Base-by-base conservation (phyloP, 106 monocot species). In the Phalaenopsis equestris region DNA sequence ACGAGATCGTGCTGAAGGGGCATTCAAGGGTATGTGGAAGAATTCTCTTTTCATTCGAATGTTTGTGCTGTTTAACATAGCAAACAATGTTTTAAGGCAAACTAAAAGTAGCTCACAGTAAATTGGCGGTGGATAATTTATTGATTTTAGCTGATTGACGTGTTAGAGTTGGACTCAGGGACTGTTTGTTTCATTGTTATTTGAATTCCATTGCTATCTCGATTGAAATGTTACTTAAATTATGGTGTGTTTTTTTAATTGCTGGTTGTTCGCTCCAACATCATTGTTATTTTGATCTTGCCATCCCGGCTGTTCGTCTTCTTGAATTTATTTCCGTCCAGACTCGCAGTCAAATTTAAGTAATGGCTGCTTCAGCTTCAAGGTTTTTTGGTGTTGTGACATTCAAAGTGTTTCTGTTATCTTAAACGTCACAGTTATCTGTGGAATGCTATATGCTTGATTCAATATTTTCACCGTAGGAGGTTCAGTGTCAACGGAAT, bases 1-100 rank as follows among this genome's bases (percentile, higher is more conserved):
- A 95, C 61, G 92, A 94, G 79, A 86, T 94, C 17, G 90, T 88
- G 11, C 88, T 95, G 56, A 82, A 79, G 78, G 94, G 94, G 42
- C 94, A 95, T 79, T 82, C 92, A 3, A 95, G 88, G 94, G 94
- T 90, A 83, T 14, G 45, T 52, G 75, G 30, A 17, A 41, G 21
- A 55, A 24, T 47, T 19, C 42, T 30, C 41, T 42, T 16, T 68
- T 12, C 38, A 37, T 5, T 68, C 8, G 61, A 61, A 68, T 68
- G 3, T 4, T 3, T 37, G 0, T 37, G 1, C 10, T 68, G 36
- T 19, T 68, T 68, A 68, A 37, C n/a, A 2, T 68, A 37, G 0
- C 68, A 37, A 68, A 37, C 68, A 68, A 19, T 68, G 68, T 5
- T 68, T 37, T 8, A 38, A 9, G 36, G 37, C 2, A 37, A 37